Base-by-base conservation (phyloP, 371 early-diverging fungal species). In the Lichtheimia corymbifera region DNA sequence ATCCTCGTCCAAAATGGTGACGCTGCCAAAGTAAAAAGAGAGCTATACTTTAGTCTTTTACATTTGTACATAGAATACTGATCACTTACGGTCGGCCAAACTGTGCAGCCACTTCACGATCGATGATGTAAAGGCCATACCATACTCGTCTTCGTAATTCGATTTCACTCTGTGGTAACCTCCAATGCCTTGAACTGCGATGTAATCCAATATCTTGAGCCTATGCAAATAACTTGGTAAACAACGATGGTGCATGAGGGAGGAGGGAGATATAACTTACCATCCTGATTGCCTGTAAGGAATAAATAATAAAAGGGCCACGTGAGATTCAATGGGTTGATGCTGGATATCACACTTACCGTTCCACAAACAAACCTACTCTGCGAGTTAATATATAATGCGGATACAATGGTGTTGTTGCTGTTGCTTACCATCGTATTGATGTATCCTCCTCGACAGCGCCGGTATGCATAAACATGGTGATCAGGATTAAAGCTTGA, bases 101-200 rank as follows among this genome's bases (percentile, higher is more conserved):
- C 42, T 73, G 69, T 9, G 77, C 74, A 15, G 70, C 17, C 59
- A 72, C 70, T 75, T 73, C 75, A 40, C 72, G 57, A 55, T 80
- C 81, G 58, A 76, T 69, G 7, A 71, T 17, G 49, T 80, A 77
- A 3, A 62, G 53, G 13, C 62, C 59, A 53, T 68, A 77, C 76
- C 78, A 80, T 1, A 80, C 63, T n/a, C 81, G 67, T 22, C 73
- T 63, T 44, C 81, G 63, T 28, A 75, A 55, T 49, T 80, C 81
- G 7, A 67, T 70, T 59, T 80, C 81, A 30, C 63, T 51, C 30
- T 66, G 54, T 7, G 81, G 81, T 2, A 80, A 66, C 13, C 58
- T 50, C 81, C 81, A 80, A 24, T 58, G 55, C 0, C 66, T 56
- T 17, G 76, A 68, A 52, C 68, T 76, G 5, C 72, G 62, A 53